These are phyloP conservation scores for Candida nanaspora DNA, from an alignment of 805 yeast genomes.

Conservation along the genomic window DNA sequence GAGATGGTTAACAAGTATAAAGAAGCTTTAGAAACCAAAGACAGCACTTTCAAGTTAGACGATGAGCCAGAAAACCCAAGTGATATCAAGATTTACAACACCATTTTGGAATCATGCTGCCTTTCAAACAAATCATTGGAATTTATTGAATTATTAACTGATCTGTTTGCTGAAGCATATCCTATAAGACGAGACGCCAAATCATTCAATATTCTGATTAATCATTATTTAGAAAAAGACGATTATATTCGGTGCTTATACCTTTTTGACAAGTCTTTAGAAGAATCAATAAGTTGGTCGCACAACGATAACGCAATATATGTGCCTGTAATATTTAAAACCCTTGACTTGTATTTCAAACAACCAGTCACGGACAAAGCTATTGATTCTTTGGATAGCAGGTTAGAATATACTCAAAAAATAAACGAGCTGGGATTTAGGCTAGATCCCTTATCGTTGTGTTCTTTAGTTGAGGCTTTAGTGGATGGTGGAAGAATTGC, in stretches of 20 bases:
- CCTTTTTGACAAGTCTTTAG: conserved; percentile 27
- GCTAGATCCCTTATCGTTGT: conserved; percentile 31
- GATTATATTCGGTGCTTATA: conserved; percentile 29
- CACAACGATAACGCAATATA: conserved; percentile 23
- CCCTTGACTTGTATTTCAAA: conserved; percentile 16
- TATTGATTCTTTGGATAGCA: conserved; percentile 5
- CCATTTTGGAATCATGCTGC: conserved; percentile 18
- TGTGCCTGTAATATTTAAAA: conserved; percentile 18
- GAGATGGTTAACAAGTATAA: no score
- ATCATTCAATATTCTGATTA: conserved; percentile 28
- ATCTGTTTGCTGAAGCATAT: conserved; percentile 23
- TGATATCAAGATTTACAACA: conserved; percentile 16
- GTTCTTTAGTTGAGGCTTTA: conserved; percentile 29
- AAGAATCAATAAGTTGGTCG: conserved; percentile 39
- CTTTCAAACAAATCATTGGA: conserved; percentile 19
- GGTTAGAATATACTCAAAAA: conserved; percentile 30
- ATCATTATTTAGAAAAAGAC: conserved; percentile 20
- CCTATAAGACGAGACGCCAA: conserved; percentile 28
- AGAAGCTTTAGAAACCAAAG: no score
- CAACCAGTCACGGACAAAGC: neutral
- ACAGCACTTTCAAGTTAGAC: no score
- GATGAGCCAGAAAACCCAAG: conserved; percentile 27
- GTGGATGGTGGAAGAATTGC: conserved; percentile 27
- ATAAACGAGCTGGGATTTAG: conserved; percentile 32
- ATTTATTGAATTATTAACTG: conserved; percentile 18